Evolutionary conservation across 768 basidiomycete genomes (phyloP).

Genomic region (Dacryopinax primogenitus): DNA sequence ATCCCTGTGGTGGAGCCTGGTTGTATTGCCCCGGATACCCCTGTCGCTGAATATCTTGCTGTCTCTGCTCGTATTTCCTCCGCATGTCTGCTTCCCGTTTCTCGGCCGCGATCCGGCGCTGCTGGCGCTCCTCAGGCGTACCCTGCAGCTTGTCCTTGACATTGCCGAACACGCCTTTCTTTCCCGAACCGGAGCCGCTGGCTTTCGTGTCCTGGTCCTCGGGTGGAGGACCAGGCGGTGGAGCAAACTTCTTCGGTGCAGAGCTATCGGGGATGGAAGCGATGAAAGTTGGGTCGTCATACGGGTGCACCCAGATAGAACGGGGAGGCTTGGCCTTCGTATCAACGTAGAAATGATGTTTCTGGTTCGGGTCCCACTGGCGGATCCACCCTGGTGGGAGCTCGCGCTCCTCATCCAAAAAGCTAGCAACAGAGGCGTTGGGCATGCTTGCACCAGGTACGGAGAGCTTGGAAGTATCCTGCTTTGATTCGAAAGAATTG

Average conservation of each 20-base stretch:
- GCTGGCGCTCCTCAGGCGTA: conserved; percentile 17
- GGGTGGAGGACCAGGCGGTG: not conserved
- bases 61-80: conserved; percentile 14
- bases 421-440: not conserved
- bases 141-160: conserved; percentile 19
- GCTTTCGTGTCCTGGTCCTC: not conserved
- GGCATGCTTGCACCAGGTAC: not conserved
- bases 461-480: not conserved
- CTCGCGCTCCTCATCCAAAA: conserved; percentile 15
- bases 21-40: conserved; percentile 3
- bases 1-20: not conserved
- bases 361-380: conserved; percentile 17
- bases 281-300: conserved; percentile 18
- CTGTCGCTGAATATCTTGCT: conserved; percentile 10
- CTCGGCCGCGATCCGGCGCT: conserved; percentile 13
- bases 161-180: conserved; percentile 17
- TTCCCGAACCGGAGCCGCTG: not conserved
- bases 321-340: conserved; percentile 16
- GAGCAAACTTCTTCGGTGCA: not conserved
- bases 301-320: conserved; percentile 19
- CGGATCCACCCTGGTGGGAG: conserved; percentile 21
- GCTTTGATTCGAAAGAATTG: not conserved
- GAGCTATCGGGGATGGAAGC: conserved; percentile 13
- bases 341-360: conserved; percentile 20
- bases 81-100: conserved; percentile 15